Conservation (phyloP, 331 rosid genomes). For the Cucumis variabilis region DNA sequence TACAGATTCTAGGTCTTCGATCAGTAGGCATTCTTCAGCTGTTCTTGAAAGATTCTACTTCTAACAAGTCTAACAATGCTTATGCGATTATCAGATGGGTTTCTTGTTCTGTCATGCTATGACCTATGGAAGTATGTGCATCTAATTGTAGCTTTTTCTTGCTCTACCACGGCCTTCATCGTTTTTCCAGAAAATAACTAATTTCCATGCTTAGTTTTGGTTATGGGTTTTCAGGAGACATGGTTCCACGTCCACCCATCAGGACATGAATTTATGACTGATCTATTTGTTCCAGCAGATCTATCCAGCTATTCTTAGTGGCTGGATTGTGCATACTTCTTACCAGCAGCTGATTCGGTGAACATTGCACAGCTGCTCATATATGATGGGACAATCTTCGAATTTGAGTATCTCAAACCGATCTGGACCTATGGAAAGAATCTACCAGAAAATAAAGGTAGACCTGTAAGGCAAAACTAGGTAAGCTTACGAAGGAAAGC, state of each 20-base stretch:
- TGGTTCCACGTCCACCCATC: constrained; percentile 47
- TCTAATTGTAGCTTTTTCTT: constrained; percentile 71
- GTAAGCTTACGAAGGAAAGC: constrained; percentile 24
- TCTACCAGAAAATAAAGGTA: constrained; percentile 37
- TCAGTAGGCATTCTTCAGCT: constrained; percentile 40
- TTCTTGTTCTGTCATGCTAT: constrained; percentile 54
- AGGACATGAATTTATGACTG: constrained; percentile 47
- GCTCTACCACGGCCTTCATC: constrained; percentile 49
- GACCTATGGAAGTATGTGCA: constrained; percentile 40
- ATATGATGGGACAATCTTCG: constrained; percentile 81
- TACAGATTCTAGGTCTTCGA: constrained; percentile 58
- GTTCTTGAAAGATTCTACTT: constrained; percentile 69
- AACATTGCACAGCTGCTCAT: constrained; percentile 84
- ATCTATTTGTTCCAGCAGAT: constrained; percentile 46
- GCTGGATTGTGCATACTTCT: constrained; percentile 88
- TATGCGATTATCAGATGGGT: constrained; percentile 60
- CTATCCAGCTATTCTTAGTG: constrained; percentile 74
- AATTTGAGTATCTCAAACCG: constrained; percentile 63
- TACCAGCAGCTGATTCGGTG: constrained; percentile 73
- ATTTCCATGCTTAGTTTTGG: constrained; percentile 45
- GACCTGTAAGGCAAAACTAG: background rate
- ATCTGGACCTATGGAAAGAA: constrained; percentile 56
- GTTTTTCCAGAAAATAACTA: constrained; percentile 45
- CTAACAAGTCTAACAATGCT: constrained; percentile 72
- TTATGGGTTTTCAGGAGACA: constrained; percentile 46